phyloP scores from a whole-genome alignment of 2,329 filamentous ascomycete species.

The Botrytis sinoallii region DNA sequence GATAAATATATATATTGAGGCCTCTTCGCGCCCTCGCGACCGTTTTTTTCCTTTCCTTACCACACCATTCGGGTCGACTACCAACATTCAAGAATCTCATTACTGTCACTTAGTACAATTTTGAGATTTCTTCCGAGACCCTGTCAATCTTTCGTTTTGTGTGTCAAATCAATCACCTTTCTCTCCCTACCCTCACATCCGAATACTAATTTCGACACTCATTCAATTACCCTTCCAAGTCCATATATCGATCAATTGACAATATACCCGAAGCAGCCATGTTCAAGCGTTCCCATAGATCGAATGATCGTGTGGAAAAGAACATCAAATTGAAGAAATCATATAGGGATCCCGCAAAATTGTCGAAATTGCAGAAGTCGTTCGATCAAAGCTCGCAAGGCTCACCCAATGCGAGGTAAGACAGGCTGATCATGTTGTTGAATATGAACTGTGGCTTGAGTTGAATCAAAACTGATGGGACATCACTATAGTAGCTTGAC shows the following conservation, averaged over 20 bases:
- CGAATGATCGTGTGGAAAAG: constrained; percentile 86
- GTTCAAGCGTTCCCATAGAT: constrained; percentile 90
- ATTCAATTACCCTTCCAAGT: constrained; percentile 31
- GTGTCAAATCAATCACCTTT: constrained; percentile 32
- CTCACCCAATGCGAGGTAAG: constrained; percentile 48
- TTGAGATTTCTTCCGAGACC: constrained; percentile 40
- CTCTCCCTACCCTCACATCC: constrained; percentile 16
- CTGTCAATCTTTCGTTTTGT: constrained; percentile 39
- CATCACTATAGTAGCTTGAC: constrained; percentile 37
- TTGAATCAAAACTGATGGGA: constrained; percentile 17
- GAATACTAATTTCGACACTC: constrained; percentile 39
- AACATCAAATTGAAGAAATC: constrained; percentile 77
- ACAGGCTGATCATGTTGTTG: constrained; percentile 18
- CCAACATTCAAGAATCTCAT: constrained; percentile 35
- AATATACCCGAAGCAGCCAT: constrained; percentile 52
- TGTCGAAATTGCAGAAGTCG: constrained; percentile 82
- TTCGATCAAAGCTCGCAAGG: constrained; percentile 57
- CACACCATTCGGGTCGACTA: constrained; percentile 40
- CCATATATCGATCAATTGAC: constrained; percentile 23
- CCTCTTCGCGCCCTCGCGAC: constrained; percentile 18
- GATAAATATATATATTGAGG: constrained; percentile 12
- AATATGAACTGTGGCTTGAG: neutral
- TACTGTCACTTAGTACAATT: constrained; percentile 38
- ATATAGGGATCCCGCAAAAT: constrained; percentile 74
- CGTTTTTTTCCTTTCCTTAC: constrained; percentile 33